Evolutionary conservation across 176 grass and related monocot genomes (phyloP).

Genomic region (Secale cereale): DNA sequence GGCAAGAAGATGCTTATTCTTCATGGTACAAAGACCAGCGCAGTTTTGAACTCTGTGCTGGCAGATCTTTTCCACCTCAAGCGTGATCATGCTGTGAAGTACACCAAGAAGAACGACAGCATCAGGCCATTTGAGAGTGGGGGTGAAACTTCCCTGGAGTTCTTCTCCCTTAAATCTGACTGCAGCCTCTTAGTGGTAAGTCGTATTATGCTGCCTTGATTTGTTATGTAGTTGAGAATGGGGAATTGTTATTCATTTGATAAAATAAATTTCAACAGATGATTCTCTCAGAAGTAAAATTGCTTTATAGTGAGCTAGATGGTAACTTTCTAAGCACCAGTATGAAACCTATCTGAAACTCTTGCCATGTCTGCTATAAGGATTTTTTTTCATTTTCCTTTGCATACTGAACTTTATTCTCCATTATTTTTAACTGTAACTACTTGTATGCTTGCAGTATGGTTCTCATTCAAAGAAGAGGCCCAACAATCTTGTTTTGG

Average conservation of each 20-base stretch:
- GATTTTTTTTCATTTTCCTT: neutral
- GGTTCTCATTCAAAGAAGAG: slow-evolving; percentile 99
- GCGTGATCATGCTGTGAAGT: slow-evolving; percentile 78
- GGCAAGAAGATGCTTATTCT: slow-evolving; percentile 87
- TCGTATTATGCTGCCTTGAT: neutral
- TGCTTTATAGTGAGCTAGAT: neutral
- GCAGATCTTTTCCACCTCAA: slow-evolving; percentile 80
- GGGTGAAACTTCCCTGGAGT: slow-evolving; percentile 83
- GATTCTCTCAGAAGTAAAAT: neutral
- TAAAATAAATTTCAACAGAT: neutral
- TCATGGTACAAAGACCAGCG: slow-evolving; percentile 84
- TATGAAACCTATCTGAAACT: neutral
- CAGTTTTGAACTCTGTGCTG: slow-evolving; percentile 63
- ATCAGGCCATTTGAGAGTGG: slow-evolving; percentile 91
- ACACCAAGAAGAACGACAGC: slow-evolving; percentile 86
- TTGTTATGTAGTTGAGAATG: neutral
- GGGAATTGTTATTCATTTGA: neutral
- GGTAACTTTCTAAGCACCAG: neutral
- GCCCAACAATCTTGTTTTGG: slow-evolving; percentile 83
- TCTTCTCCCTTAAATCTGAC: slow-evolving; percentile 93
- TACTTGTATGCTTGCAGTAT: slow-evolving; percentile 40
- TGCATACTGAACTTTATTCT: neutral
- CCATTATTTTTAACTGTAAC: slow-evolving; percentile 1
- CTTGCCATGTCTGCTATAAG: neutral
- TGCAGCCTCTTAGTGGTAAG: slow-evolving; percentile 91